Evolutionary conservation across 2,329 filamentous ascomycete species (phyloP), one percentile per base, ranked within the genome.

Genomic region (Colletotrichum karsti): DNA sequence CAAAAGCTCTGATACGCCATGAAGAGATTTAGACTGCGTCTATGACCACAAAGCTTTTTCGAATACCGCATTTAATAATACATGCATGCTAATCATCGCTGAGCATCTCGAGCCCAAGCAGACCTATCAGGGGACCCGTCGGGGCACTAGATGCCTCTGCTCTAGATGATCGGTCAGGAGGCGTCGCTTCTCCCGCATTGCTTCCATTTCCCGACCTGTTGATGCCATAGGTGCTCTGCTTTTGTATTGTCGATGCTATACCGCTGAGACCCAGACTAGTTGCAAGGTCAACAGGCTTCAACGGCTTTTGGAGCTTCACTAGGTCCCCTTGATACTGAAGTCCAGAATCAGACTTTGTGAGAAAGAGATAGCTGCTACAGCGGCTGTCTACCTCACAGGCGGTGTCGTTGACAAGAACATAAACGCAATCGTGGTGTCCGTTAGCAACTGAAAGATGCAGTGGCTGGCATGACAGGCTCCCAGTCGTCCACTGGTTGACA

Each of bases 381-480:
- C 46, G 54, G 5, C 35, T 24, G 10, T 60, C 55, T 1, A 13
- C 15, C 5, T 62, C 41, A 10, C 63, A 66, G 1, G 28, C 57
- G 2, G 26, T 8, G 2, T 18, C 41, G 4, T 35, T 12, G 1
- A 50, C 7, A 6, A 66, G 57, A 10, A 13, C 10, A 1, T 9
- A 20, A 1, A 50, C 60, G 12, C 41, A 39, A 10, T 39, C 41
- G 3, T 26, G 3, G 18, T 26, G 7, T 1, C 39, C 48, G 12
- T 66, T 63, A 0, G 30, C 57, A 2, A 66, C 50, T 7, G 57
- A 48, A 10, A 66, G 39, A n/a, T 66, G 63, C 1, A 62, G 5
- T 7, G 63, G 39, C 12, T 62, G 48, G 13, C 54, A 55, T 3
- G 12, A 12, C 1, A 48, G 7, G 5, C 35, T 30, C n/a, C 39